Percentiles rank a stretch among this genome's conserved stretches.
Evolutionary conservation across 805 yeast species (phyloP).

Genomic region (Metschnikowia bowlesiae): DNA sequence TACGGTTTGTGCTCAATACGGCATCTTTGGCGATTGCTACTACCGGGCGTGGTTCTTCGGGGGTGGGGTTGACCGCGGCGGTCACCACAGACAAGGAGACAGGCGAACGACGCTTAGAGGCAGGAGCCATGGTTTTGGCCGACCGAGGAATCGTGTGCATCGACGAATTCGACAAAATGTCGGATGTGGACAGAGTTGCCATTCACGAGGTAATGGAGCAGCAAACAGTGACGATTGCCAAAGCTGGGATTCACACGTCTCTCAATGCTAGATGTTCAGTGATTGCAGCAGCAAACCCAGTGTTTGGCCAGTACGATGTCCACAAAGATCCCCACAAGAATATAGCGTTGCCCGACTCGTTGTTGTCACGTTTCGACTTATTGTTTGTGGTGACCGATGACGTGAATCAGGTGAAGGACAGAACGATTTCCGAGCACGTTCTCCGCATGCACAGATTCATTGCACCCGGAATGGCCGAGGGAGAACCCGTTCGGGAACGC

Average conservation of each 20-base stretch:
- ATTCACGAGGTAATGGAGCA: slow-evolving; percentile 99
- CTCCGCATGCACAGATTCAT: slow-evolving; percentile 86
- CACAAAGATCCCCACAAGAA: slow-evolving; percentile 95
- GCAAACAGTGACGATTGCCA: slow-evolving; percentile 96
- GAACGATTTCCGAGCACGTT: slow-evolving; percentile 90
- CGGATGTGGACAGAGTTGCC: slow-evolving; percentile 93
- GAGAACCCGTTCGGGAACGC: slow-evolving; percentile 86
- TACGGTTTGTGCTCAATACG: slow-evolving; percentile 90
- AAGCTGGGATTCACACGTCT: slow-evolving; percentile 97
- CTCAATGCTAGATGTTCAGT: slow-evolving; percentile 95
- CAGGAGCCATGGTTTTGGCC: slow-evolving; percentile 99
- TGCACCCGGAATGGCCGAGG: slow-evolving; percentile 85
- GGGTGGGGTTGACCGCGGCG: slow-evolving; percentile 99
- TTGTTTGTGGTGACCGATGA: slow-evolving; percentile 95
- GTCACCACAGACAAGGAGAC: slow-evolving; percentile 95
- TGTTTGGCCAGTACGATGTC: slow-evolving; percentile 93
- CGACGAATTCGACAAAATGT: slow-evolving; percentile 98
- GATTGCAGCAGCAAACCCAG: slow-evolving; percentile 97
- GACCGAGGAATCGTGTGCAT: slow-evolving; percentile 97
- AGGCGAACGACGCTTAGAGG: slow-evolving; percentile 93
- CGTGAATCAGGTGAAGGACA: slow-evolving; percentile 76
- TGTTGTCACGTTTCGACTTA: slow-evolving; percentile 93
- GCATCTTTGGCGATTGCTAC: slow-evolving; percentile 96
- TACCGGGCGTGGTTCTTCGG: slow-evolving; percentile 99
- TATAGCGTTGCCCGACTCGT: slow-evolving; percentile 94